Percentiles rank a stretch among this genome's conserved stretches.
These are phyloP conservation scores for Neurospora sp. DNA, from an alignment of 495 filamentous ascomycete species.

Conservation along the genomic window DNA sequence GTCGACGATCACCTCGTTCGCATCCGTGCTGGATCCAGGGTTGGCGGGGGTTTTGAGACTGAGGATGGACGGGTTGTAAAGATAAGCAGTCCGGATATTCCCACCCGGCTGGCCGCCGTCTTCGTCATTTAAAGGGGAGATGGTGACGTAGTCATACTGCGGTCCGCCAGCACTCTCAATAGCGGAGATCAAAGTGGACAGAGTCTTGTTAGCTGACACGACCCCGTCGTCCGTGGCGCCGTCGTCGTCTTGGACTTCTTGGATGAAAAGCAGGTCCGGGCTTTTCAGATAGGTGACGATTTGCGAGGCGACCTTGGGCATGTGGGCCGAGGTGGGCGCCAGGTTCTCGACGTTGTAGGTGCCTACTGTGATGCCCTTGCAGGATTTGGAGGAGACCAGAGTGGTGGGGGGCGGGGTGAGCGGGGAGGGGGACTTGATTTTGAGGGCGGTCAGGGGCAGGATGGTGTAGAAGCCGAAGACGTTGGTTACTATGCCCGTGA, in stretches of 20 bases:
- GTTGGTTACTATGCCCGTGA: constrained; percentile 49
- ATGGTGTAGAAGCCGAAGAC: constrained; percentile 49
- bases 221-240: constrained; percentile 42
- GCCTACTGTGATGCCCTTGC: constrained; percentile 42
- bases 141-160: constrained; percentile 36
- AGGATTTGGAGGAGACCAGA: constrained; percentile 33
- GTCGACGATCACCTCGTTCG: constrained; percentile 38
- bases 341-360: constrained; percentile 56
- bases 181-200: constrained; percentile 37
- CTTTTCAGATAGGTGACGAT: constrained; percentile 43
- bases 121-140: constrained; percentile 36
- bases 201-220: constrained; percentile 36
- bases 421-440: constrained; percentile 23
- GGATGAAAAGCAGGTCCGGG: constrained; percentile 47
- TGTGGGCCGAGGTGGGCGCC: constrained; percentile 31
- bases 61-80: constrained; percentile 44
- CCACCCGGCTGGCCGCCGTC: constrained; percentile 52
- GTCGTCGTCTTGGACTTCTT: constrained; percentile 52
- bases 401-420: constrained; percentile 28
- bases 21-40: constrained; percentile 31
- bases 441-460: constrained; percentile 43
- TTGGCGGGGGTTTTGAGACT: constrained; percentile 32
- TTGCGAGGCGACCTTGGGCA: constrained; percentile 40
- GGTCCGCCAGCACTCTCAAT: too few relatives aligned
- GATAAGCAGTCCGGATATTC: constrained; percentile 55